Conservation (phyloP, 2,329 filamentous ascomycete species). For the Thelonectria discophora region DNA sequence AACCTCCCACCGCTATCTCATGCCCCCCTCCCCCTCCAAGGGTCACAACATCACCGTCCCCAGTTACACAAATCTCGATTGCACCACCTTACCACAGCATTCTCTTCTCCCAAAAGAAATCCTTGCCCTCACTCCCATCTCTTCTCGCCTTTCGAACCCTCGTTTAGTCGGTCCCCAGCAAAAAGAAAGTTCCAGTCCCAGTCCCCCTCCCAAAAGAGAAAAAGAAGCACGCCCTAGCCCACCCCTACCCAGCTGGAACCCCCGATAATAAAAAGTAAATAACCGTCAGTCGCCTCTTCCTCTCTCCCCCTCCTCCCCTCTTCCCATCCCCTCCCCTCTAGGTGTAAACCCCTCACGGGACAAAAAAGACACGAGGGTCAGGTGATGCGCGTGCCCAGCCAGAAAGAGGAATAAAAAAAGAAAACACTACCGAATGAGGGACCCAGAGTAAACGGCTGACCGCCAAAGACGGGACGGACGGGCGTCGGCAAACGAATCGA, state of each 20-base stretch:
- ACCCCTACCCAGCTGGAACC: slow-evolving; percentile 5
- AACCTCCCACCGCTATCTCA: slow-evolving; percentile 21
- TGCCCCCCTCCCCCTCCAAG: slow-evolving; percentile 19
- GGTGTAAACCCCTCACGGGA: slow-evolving; percentile 13
- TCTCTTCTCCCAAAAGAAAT: not conserved
- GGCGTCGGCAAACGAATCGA: not conserved
- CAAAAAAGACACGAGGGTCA: not conserved
- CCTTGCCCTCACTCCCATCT: slow-evolving; percentile 6
- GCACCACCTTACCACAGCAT: slow-evolving; percentile 36
- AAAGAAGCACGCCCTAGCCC: not conserved
- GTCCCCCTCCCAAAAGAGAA: no score
- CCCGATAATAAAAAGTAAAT: slow-evolving; percentile 13
- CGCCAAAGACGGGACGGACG: slow-evolving; percentile 1
- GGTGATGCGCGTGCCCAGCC: slow-evolving; percentile 17
- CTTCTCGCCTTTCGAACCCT: slow-evolving; percentile 2
- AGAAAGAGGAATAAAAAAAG: not conserved
- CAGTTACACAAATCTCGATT: slow-evolving; percentile 43
- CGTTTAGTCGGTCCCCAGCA: no score
- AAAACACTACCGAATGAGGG: not conserved
- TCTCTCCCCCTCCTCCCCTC: not conserved
- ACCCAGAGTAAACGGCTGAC: slow-evolving; percentile 4
- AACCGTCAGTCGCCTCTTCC: slow-evolving; percentile 15
- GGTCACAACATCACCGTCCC: slow-evolving; percentile 3
- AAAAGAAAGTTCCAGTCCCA: not conserved
- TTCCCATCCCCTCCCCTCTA: not conserved